phyloP scores from a whole-genome alignment of 805 yeast genomes.

The Priceomyces medius region DNA sequence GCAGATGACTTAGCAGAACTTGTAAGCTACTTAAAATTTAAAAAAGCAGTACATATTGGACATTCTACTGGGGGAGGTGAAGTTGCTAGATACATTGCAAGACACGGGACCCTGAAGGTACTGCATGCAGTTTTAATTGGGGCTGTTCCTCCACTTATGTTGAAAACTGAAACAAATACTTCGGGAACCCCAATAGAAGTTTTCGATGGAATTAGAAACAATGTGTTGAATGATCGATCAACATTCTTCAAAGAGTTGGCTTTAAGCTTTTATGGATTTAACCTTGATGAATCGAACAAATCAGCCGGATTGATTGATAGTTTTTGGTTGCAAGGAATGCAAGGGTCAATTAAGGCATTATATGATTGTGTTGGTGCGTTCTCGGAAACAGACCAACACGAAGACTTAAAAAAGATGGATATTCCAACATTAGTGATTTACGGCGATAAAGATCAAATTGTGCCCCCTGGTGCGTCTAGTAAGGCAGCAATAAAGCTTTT shows the following conservation, averaged over 20 bases:
- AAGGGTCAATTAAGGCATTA: slow-evolving; percentile 15
- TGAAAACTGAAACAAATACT: slow-evolving; percentile 11
- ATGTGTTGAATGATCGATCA: slow-evolving; percentile 14
- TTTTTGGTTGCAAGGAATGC: slow-evolving; percentile 18
- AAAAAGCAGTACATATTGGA: slow-evolving; percentile 14
- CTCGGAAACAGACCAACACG: slow-evolving; percentile 15
- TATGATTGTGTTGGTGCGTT: slow-evolving; percentile 15
- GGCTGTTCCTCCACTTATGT: slow-evolving; percentile 17
- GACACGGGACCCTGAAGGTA: slow-evolving; percentile 13
- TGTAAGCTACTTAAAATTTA: slow-evolving; percentile 12
- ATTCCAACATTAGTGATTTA: slow-evolving; percentile 15
- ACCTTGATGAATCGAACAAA: slow-evolving; percentile 7
- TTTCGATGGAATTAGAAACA: slow-evolving; percentile 12
- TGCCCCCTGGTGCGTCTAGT: slow-evolving; percentile 15
- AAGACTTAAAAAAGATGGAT: slow-evolving; percentile 13
- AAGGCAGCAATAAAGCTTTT: slow-evolving; percentile 13
- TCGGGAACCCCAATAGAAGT: slow-evolving; percentile 14
- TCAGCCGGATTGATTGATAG: slow-evolving; percentile 13
- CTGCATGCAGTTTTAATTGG: slow-evolving; percentile 16
- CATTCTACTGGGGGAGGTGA: slow-evolving; percentile 21
- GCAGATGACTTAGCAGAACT: slow-evolving; percentile 19
- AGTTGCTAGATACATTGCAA: slow-evolving; percentile 14
- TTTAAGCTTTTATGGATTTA: slow-evolving; percentile 12
- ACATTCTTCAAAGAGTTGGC: slow-evolving; percentile 16
- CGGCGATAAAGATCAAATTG: slow-evolving; percentile 15